phyloP scores from a whole-genome alignment of 2,329 filamentous ascomycete species.

The Cladophialophora psammophila region DNA sequence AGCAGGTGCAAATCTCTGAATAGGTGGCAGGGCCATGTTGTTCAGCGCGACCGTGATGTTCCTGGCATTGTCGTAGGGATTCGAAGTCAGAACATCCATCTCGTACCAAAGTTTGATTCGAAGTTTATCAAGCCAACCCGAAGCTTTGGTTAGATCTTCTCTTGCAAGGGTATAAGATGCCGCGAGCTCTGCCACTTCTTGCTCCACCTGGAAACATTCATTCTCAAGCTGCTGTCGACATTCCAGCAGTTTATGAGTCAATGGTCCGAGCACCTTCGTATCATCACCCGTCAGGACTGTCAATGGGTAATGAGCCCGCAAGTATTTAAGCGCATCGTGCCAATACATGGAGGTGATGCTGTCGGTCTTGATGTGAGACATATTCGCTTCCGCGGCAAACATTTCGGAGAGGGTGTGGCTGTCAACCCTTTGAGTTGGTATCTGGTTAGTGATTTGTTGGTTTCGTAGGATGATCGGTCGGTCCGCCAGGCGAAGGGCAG shows the following conservation, averaged over 20 bases:
- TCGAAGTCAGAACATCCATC: constrained; percentile 89
- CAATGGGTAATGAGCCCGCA: constrained; percentile 67
- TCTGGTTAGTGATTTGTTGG: not conserved
- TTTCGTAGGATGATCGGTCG: not conserved
- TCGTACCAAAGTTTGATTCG: constrained; percentile 99
- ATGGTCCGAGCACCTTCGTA: constrained; percentile 76
- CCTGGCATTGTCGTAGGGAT: constrained; percentile 83
- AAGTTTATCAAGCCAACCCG: constrained; percentile 74
- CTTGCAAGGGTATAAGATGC: constrained; percentile 20
- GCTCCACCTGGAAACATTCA: constrained; percentile 32
- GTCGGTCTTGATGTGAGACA: constrained; percentile 34
- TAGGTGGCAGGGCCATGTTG: constrained; percentile 74
- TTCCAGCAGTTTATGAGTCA: constrained; percentile 73
- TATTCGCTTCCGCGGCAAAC: constrained; percentile 28
- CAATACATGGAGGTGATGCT: constrained; percentile 56
- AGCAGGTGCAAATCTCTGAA: constrained; percentile 40
- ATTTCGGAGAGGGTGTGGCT: constrained; percentile 25
- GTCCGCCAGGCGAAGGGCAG: constrained; percentile 35
- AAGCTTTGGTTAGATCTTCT: constrained; percentile 61
- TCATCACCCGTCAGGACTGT: constrained; percentile 64
- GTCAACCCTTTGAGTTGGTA: not conserved
- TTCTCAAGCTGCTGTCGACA: constrained; percentile 64
- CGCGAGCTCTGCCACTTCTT: constrained; percentile 31
- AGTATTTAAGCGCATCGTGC: constrained; percentile 80
- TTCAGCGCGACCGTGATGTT: constrained; percentile 88